Evolutionary conservation across 257 asterid genomes (phyloP), one percentile per base, ranked within the genome.

Genomic region (Ehretia macrophylla): DNA sequence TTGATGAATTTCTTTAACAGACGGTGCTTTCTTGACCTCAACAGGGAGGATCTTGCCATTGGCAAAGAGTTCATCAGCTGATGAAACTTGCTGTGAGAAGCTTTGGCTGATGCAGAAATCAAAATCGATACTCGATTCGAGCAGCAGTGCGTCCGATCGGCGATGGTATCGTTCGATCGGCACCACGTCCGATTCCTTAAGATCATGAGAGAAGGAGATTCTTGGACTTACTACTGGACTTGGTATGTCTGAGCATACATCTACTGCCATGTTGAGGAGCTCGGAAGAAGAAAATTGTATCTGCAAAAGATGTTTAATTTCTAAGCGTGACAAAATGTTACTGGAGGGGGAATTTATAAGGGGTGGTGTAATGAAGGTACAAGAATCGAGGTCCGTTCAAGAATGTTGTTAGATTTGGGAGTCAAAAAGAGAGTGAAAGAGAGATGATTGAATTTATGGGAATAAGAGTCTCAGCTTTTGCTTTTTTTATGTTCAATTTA

Each of bases 11-110:
- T 63, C 35, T 51, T 5, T 8, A 0, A 55, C 64, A 17, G 66
- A 55, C 56, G 51, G 14, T 62, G 17, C 17, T 52, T 77, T 71
- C 76, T 74, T 86, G 80, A 79, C 72, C 55, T 80, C 68, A 14
- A 78, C 64, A 1, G 97, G 97, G 10, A 82, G 81, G 83, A 89
- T 89, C 73, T 76, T 82, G 66, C 97, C 97, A 47, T 89, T 58
- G 75, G 94, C 75, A 65, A 89, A 89, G 59, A 89, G 77, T 69
- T 89, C 95, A 60, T 89, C 97, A 1, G 97, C 97, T 0, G 97
- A 74, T 0, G 95, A 79, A 22, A 82, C 62, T 44, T 72, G 63
- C 16, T 64, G 74, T 6, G 76, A 32, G 65, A 61, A 58, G 60
- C 50, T 57, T 14, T 67, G 79, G 10, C 51, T 50, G 53, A 71